Evolutionary conservation across 805 yeast genomes (phyloP).

Genomic region (Nakazawaea laoshanensis): DNA sequence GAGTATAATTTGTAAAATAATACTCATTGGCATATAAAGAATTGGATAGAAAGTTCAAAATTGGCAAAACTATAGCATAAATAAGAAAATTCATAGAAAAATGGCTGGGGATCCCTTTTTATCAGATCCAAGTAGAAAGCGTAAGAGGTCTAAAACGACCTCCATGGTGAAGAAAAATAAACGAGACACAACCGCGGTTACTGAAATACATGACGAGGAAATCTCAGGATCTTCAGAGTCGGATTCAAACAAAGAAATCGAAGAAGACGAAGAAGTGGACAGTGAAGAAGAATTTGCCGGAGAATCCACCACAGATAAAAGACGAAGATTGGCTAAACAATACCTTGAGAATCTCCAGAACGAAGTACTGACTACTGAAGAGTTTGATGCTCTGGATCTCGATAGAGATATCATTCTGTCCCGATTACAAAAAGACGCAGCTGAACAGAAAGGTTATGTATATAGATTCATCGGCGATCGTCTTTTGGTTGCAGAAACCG

Average conservation of each 20-base stretch:
- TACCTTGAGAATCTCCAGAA: constrained; percentile 66
- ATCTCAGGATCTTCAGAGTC: constrained; percentile 42
- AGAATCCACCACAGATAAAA: constrained; percentile 86
- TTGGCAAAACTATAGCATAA: background rate
- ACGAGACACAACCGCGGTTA: constrained; percentile 15
- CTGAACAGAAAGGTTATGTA: constrained; percentile 79
- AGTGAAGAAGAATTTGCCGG: constrained; percentile 66
- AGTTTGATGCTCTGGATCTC: constrained; percentile 83
- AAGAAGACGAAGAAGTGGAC: constrained; percentile 32
- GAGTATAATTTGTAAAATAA: no score
- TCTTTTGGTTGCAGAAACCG: constrained; percentile 31
- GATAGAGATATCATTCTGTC: constrained; percentile 80
- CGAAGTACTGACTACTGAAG: constrained; percentile 60
- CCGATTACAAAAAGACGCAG: constrained; percentile 80
- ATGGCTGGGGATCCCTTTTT: constrained; percentile 59
- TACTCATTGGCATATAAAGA: no score
- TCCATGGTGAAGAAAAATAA: constrained; percentile 4
- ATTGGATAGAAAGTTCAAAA: no score
- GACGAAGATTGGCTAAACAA: constrained; percentile 90
- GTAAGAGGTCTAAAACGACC: constrained; percentile 25
- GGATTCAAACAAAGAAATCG: constrained; percentile 33
- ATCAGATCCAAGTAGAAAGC: constrained; percentile 48
- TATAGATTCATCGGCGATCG: constrained; percentile 58
- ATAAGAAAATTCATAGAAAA: constrained; percentile 4
- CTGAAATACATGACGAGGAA: constrained; percentile 40